phyloP scores from a whole-genome alignment of 176 grass and related monocot genomes.

The Elaeis guineensis region DNA sequence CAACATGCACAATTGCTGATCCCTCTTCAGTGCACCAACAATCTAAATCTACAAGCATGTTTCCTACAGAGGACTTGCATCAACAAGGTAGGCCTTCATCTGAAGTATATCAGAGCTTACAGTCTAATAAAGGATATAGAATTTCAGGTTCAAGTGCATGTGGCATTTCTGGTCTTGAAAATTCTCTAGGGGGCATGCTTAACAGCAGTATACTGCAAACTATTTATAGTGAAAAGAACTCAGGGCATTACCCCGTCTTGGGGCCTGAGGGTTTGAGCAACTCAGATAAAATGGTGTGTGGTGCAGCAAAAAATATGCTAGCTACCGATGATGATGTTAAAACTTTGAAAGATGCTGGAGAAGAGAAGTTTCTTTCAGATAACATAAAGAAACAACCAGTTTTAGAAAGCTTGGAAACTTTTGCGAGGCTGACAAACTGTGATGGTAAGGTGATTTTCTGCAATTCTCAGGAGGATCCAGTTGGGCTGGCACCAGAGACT shows the following conservation, averaged over 20 bases:
- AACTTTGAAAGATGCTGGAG: not conserved
- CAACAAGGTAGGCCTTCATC: not conserved
- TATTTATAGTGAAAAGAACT: not conserved
- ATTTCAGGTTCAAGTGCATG: slow-evolving; percentile 6
- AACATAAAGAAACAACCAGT: slow-evolving; percentile 19
- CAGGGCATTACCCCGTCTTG: no score
- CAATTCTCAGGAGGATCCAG: slow-evolving; percentile 40
- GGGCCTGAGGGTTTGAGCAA: no score
- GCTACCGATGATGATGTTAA: slow-evolving; percentile 26
- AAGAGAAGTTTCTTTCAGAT: slow-evolving; percentile 12
- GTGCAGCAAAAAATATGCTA: slow-evolving; percentile 16
- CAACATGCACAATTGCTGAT: not conserved
- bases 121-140: slow-evolving; percentile 8
- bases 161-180: slow-evolving; percentile 26
- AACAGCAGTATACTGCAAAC: slow-evolving; percentile 1
- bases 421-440: slow-evolving; percentile 25
- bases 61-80: slow-evolving; percentile 16
- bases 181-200: slow-evolving; percentile 17
- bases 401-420: slow-evolving; percentile 28
- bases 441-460: slow-evolving; percentile 32
- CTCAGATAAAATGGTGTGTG: slow-evolving; percentile 7
- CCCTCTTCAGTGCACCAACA: slow-evolving; percentile 21
- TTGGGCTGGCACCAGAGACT: slow-evolving; percentile 23
- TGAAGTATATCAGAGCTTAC: no score
- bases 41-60: slow-evolving; percentile 21